phyloP scores from a whole-genome alignment of 2,329 filamentous ascomycete genomes.

The Hypoxylon sp. region DNA sequence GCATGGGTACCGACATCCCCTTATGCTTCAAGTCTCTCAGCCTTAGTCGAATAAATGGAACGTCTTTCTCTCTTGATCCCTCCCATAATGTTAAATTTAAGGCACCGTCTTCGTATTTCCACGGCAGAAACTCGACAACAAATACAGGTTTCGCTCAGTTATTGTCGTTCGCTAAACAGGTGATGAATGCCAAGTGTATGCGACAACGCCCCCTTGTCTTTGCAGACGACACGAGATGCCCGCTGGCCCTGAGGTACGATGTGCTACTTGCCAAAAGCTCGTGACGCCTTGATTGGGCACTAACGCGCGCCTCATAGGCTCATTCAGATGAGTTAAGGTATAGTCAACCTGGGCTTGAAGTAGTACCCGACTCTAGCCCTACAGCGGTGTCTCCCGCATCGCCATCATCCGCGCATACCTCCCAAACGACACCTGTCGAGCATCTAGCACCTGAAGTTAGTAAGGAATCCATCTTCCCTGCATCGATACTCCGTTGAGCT shows the following conservation, averaged over 20 bases:
- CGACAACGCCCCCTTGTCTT: slow-evolving; percentile 1
- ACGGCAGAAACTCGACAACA: too few relatives aligned
- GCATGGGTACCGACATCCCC: not conserved
- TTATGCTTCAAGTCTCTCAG: not conserved
- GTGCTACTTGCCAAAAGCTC: not conserved
- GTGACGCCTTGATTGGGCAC: not conserved
- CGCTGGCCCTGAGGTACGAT: not conserved
- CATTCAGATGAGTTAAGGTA: not conserved
- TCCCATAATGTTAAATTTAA: not conserved
- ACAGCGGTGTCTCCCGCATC: not conserved
- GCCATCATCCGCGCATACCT: not conserved
- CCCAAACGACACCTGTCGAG: not conserved
- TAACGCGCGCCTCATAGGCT: not conserved
- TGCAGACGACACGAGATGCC: not conserved
- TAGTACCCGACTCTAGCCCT: not conserved
- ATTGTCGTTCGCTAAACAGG: slow-evolving; percentile 2
- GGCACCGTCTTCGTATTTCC: not conserved
- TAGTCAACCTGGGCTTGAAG: slow-evolving; percentile 1
- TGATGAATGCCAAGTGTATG: not conserved
- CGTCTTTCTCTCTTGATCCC: not conserved
- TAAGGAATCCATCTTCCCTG: not conserved
- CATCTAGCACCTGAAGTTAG: slow-evolving; percentile 15
- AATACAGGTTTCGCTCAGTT: not conserved
- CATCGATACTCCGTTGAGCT: not conserved
- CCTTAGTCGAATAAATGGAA: not conserved